Evolutionary conservation across 257 asterid genomes (phyloP), one percentile per base, ranked within the genome.

Genomic region (Agastache rugosa): DNA sequence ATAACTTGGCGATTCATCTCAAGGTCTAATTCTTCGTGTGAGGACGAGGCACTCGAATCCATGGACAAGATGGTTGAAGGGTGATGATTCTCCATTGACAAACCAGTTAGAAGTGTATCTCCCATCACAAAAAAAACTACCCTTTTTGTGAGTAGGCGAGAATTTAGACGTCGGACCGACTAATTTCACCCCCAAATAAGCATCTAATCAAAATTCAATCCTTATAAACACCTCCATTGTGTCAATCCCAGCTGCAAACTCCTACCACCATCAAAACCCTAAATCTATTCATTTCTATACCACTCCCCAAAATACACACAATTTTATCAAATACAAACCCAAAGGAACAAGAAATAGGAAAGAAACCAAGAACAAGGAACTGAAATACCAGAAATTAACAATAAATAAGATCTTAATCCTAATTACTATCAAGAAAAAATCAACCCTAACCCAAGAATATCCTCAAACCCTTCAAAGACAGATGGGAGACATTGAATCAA

Each of bases 31-130:
- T 88, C 90, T 8, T 86, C 93, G 50, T 87, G 92, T 29, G 88
- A 84, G 44, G 89, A 80, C 3, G 87, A 82, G 81, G 86, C 84
- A 80, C 89, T 81, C 1, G 96, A 86, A 70, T 90, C 96, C 96
- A 90, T 90, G 58, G 95, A 87, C 74, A 88, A 80, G 50, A 84
- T 75, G 51, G 95, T 90, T 60, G 92, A 87, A 72, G 95, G 96
- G 78, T 82, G 94, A 80, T 85, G 84, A 81, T 85, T 88, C 80
- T 90, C 96, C 85, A 90, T 87, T 72, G 84, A 81, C 56, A 90
- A 41, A 72, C 80, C 78, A 56, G 92, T 82, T 8, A 88, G 74
- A 71, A 85, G 81, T 44, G 80, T 68, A 61, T 85, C 92, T 75
- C 87, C 94, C 91, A 86, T 85, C 55, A 68, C 79, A 56, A 64